These are phyloP conservation scores for Musa beccarii DNA, from an alignment of 176 grass and related monocot genomes.

Conservation along the genomic window DNA sequence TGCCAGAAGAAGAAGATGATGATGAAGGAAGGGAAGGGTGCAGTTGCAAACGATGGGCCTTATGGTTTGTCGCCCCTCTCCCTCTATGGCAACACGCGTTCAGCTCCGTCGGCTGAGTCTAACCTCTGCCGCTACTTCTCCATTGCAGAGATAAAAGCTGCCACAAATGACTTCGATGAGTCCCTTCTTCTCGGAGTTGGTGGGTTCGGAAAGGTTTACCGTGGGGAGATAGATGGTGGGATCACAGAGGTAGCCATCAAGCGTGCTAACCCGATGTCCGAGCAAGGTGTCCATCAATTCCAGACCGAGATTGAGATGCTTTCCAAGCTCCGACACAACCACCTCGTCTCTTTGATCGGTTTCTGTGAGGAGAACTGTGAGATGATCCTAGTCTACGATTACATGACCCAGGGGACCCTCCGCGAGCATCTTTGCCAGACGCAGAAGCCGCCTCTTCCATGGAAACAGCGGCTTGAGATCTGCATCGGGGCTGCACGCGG, in stretches of 20 bases:
- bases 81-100: conserved; percentile 29
- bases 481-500: conserved; percentile 56
- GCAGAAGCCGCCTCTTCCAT: conserved; percentile 39
- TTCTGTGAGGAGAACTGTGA: conserved; percentile 63
- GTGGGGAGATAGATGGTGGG: conserved; percentile 38
- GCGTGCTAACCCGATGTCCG: conserved; percentile 44
- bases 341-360: conserved; percentile 63
- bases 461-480: conserved; percentile 66
- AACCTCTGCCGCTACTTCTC: conserved; percentile 57
- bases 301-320: conserved; percentile 69
- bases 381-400: conserved; percentile 77
- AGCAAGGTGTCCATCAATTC: conserved; percentile 60
- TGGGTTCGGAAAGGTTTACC: conserved; percentile 74
- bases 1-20: conserved; percentile 20
- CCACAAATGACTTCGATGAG: conserved; percentile 55
- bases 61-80: conserved; percentile 27
- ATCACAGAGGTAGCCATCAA: conserved; percentile 55
- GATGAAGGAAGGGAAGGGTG: conserved; percentile 8
- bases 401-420: conserved; percentile 52
- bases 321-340: conserved; percentile 61
- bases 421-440: conserved; percentile 52
- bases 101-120: conserved; percentile 31
- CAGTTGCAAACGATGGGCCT: conserved; percentile 9
- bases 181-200: conserved; percentile 50
- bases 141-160: conserved; percentile 35